Percentiles rank a stretch among this genome's conserved stretches.
Evolutionary conservation across 192 early-diverging fungal genomes (phyloP).

Genomic region (Umbelopsis ramanniana): DNA sequence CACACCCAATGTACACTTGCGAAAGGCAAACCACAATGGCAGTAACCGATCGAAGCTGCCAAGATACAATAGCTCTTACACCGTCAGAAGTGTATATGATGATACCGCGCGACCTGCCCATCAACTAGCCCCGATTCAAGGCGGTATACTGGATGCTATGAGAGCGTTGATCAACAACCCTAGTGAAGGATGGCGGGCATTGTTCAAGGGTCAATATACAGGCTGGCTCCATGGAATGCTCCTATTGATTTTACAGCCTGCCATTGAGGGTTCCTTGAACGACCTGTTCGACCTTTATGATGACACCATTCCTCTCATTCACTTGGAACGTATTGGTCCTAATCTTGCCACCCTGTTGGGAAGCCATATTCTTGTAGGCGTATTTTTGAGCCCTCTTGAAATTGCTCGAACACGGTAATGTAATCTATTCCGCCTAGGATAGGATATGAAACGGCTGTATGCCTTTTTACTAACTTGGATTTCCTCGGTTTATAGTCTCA

Average conservation of each 20-base stretch:
- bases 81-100: constrained; percentile 45
- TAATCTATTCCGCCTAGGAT: not conserved
- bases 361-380: constrained; percentile 76
- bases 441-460: not conserved
- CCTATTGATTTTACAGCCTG: constrained; percentile 73
- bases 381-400: constrained; percentile 87
- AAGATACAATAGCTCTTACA: constrained; percentile 9
- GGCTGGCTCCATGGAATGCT: constrained; percentile 75
- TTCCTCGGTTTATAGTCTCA: constrained; percentile 50
- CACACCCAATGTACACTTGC: constrained; percentile 37
- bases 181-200: constrained; percentile 62
- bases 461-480: not conserved
- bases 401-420: constrained; percentile 79
- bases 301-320: constrained; percentile 69
- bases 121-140: constrained; percentile 62
- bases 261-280: constrained; percentile 83
- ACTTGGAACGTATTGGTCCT: constrained; percentile 57
- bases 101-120: constrained; percentile 59
- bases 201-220: constrained; percentile 68
- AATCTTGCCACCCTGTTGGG: constrained; percentile 69
- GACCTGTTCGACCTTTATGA: constrained; percentile 89
- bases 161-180: constrained; percentile 58
- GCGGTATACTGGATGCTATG: constrained; percentile 57
- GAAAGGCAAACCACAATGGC: not conserved
- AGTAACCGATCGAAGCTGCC: not conserved